Percentiles rank a stretch among this genome's conserved stretches.
Conservation (phyloP, 31 red algal genomes). For the Odonthalia washingtoniensis region DNA sequence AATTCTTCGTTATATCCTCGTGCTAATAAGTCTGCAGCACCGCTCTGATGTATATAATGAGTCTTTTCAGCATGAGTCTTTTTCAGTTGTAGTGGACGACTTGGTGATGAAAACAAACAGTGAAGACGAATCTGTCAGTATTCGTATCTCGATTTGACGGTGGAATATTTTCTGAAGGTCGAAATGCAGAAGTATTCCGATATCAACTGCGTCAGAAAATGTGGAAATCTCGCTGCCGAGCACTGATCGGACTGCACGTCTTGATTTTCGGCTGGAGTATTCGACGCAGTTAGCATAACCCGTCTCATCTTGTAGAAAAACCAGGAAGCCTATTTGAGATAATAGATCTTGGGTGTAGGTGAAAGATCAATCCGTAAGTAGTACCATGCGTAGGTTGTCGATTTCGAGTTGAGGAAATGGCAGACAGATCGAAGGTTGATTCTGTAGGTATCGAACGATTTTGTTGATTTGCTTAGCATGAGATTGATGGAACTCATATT, state of each 20-base stretch:
- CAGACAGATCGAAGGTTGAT: background rate
- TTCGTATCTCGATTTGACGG: background rate
- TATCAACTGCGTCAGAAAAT: slow-evolving; percentile 40
- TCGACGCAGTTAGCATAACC: background rate
- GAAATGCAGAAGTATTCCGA: background rate
- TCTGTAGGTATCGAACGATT: background rate
- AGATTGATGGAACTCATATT: background rate
- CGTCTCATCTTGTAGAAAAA: background rate
- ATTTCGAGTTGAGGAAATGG: background rate
- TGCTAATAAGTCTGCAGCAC: too few species aligned
- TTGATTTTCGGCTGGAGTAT: slow-evolving; percentile 5
- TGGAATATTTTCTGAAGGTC: slow-evolving; percentile 19
- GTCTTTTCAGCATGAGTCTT: too few species aligned
- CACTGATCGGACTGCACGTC: slow-evolving; percentile 1
- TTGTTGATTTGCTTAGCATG: background rate
- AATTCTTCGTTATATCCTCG: too few species aligned
- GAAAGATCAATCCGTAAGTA: slow-evolving; percentile 18
- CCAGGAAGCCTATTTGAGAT: slow-evolving; percentile 43
- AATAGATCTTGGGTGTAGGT: background rate
- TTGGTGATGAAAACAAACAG: slow-evolving; percentile 33
- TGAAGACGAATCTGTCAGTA: slow-evolving; percentile 37
- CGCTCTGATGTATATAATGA: too few species aligned
- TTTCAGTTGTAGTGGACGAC: slow-evolving; percentile 20
- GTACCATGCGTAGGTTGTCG: background rate
- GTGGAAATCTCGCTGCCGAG: slow-evolving; percentile 24